phyloP scores from a whole-genome alignment of 2,329 filamentous ascomycete species.

The Cephalotrichum gorgonifer region DNA sequence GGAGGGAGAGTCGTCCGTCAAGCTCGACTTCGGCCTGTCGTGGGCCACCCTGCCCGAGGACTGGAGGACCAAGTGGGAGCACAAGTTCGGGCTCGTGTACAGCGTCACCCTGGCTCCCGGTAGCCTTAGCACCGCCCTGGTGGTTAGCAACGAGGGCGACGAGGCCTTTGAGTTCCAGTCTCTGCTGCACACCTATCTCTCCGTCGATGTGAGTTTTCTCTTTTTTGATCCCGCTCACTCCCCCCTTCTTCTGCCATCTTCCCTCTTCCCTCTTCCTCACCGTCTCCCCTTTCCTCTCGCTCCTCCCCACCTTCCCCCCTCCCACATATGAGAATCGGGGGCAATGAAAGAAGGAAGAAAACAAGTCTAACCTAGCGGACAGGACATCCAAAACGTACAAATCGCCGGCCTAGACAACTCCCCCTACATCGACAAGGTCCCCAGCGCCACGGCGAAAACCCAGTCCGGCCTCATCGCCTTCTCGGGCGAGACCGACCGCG shows the following conservation, averaged over 20 bases:
- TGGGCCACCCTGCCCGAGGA: slow-evolving; percentile 59
- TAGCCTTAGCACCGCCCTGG: slow-evolving; percentile 68
- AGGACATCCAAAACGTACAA: slow-evolving; percentile 70
- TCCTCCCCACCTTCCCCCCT: too few species aligned
- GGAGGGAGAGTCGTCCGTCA: slow-evolving; percentile 56
- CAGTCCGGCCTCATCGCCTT: slow-evolving; percentile 57
- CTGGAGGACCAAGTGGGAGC: slow-evolving; percentile 66
- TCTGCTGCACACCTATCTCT: slow-evolving; percentile 84
- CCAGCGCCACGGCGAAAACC: slow-evolving; percentile 52
- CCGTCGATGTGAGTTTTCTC: slow-evolving; percentile 53
- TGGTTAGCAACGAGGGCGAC: slow-evolving; percentile 79
- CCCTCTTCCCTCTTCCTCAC: not conserved
- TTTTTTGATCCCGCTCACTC: not conserved
- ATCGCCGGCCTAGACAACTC: slow-evolving; percentile 69
- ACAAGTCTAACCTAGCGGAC: not conserved
- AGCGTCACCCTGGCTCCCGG: slow-evolving; percentile 74
- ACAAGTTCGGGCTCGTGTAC: slow-evolving; percentile 84
- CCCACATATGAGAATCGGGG: too few species aligned
- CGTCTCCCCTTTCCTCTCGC: not conserved
- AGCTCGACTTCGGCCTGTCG: slow-evolving; percentile 91
- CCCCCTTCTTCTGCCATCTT: not conserved
- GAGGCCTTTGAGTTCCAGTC: slow-evolving; percentile 84
- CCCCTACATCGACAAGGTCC: slow-evolving; percentile 76
- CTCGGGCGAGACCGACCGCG: slow-evolving; percentile 71
- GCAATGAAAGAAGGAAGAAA: not conserved